Base-by-base conservation (phyloP, 2,329 filamentous ascomycete genomes). In the Xylaria sp. region DNA sequence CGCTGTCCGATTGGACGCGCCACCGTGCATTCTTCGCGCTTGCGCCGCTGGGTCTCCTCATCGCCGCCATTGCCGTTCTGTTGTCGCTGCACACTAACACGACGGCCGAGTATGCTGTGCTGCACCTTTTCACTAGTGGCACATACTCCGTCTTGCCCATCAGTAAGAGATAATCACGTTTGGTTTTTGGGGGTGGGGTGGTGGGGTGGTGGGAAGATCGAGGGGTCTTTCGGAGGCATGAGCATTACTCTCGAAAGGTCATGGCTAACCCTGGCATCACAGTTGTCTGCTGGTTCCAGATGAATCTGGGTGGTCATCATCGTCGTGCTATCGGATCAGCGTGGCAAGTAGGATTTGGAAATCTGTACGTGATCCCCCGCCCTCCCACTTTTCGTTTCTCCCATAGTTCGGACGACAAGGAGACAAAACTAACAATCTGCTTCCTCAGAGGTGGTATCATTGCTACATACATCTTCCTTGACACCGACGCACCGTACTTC, bases 101-200 rank as follows among this genome's bases (percentile, higher is more conserved):
- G 0, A 66, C 83, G 12, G 78, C 92, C 6, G 85, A 95, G 74
- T 97, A 97, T 71, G 90, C 82, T 0, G 91, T 90, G 0, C 83
- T 97, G 0, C 96, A 96, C 80, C 80, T 97, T 33, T 87, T 96
- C 52, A 89, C 91, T 1, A 88, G 88, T 79, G 92, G 92, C 52
- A 84, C 86, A 0, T 97, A 96, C 77, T 88, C 87, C 0, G 92
- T 93, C n/a, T 94, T 97, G 90, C 93, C 94, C 0, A 88, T 97
- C 31, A 87, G 49, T 51, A 31, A 51, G 49, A 23, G n/a, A 23
- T 38, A 23, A n/a, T 35, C 17, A n/a, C n/a, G n/a, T n/a, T n/a
- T n/a, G n/a, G n/a, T n/a, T n/a, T 35, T 14, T 35, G 28, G 19
- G 7, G 9, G 9, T n/a, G n/a, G n/a, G n/a, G n/a, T n/a, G n/a